Evolutionary conservation across 768 basidiomycete species (phyloP), one percentile per base, ranked within the genome.

Genomic region (Auriscalpium microsporum): DNA sequence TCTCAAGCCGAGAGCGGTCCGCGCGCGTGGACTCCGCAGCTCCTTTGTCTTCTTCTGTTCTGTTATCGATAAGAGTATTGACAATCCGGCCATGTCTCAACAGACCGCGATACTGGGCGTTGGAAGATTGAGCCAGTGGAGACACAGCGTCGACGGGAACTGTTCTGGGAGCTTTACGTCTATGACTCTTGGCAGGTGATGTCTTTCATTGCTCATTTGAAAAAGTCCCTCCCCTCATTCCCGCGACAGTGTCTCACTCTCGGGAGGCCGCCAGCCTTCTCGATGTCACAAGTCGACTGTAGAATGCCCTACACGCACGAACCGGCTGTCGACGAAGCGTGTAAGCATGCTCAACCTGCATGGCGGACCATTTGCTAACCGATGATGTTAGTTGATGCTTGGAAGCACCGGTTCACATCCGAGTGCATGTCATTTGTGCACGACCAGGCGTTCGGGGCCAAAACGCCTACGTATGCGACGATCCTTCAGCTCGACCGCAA

Each of bases 181-280:
- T 84, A 85, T 56, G 84, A 86, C 61, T 81, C 80, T 1, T 84
- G 81, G 81, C 83, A 84, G 80, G 85, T 81, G 60, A 53, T 73
- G 59, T 14, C 13, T 16, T 37, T 44, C 11, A 38, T 50, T 16
- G 52, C 21, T 40, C 44, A 34, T 37, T 21, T 1, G 3, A 38
- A 16, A 56, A 52, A 38, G 56, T 57, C 10, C 58, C 2, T 11
- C 1, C 4, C 9, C 13, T 23, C 2, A 28, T 28, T 28, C 28
- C 4, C 28, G 7, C 28, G n/a, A 33, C 42, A 87, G 85, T 84
- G 83, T 63, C 68, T 87, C 57, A 85, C 84, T 10, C 86, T 81
- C 67, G 84, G 84, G 53, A 77, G 85, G 6, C 85, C 85, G 1
- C 84, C 84, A 4, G 83, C 84, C 4, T 76, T 86, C 55, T 73